Evolutionary conservation across 1,139 yeast species (phyloP).

Genomic region (Chernovozyma sophiae-reginae): DNA sequence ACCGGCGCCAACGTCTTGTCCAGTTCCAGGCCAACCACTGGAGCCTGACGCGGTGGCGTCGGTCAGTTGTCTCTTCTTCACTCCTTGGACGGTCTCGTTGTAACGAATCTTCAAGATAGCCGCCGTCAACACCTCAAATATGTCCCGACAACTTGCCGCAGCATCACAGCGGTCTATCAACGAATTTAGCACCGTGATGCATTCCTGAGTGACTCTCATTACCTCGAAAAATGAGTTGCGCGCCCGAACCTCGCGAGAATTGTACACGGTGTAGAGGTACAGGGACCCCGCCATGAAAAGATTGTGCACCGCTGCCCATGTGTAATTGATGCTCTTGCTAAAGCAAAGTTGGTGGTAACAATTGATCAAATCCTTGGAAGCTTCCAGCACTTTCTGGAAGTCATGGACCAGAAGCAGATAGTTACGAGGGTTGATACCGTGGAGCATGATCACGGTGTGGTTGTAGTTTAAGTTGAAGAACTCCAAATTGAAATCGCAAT

Average conservation of each 20-base stretch:
- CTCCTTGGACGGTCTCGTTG: constrained; percentile 34
- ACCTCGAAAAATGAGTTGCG: constrained; percentile 49
- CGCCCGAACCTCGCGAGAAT: constrained; percentile 51
- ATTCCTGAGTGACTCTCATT: constrained; percentile 51
- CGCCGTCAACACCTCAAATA: constrained; percentile 66
- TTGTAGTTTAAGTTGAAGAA: constrained; percentile 73
- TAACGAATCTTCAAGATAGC: constrained; percentile 67
- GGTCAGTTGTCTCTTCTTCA: constrained; percentile 6
- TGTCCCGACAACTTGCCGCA: constrained; percentile 66
- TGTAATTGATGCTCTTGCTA: constrained; percentile 65
- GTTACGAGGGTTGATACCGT: constrained; percentile 74
- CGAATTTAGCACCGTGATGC: constrained; percentile 58
- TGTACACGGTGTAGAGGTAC: constrained; percentile 70
- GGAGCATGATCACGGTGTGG: constrained; percentile 67
- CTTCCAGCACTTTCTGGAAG: constrained; percentile 52
- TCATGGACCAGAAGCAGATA: constrained; percentile 52
- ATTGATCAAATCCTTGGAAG: constrained; percentile 63
- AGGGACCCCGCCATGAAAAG: constrained; percentile 88
- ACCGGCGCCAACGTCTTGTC: neutral
- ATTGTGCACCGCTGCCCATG: constrained; percentile 93
- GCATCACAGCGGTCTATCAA: constrained; percentile 74
- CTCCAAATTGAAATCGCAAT: constrained; percentile 67
- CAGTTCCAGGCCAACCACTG: neutral
- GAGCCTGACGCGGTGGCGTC: neutral
- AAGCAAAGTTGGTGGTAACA: constrained; percentile 57